Evolutionary conservation across 176 grass and related monocot species (phyloP), one percentile per base, ranked within the genome.

Genomic region (Carex littledalei): DNA sequence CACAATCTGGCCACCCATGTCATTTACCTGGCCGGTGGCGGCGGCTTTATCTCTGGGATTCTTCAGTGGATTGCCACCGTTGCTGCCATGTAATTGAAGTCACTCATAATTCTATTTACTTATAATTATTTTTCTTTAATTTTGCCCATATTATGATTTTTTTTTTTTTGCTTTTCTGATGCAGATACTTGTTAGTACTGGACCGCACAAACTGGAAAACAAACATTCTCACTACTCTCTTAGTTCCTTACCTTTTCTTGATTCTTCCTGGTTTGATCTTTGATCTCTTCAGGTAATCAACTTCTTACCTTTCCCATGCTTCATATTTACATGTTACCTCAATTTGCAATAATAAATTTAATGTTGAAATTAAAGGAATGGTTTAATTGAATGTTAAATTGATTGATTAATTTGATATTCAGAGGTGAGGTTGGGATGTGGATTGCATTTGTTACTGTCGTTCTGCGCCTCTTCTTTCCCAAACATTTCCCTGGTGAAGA

Each of bases 151-250:
- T 29, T 29, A 29, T 29, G 29, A 29, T 4, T 56, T 73, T 54
- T 91, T 37, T 24, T 85, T 80, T 41, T 75, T 1, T 56, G 64
- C 29, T 91, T 37, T 85, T 80, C 45, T 43, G 1, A 32, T 88
- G 80, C 86, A 98, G 95, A 81, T 98, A 90, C 86, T 86, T 94
- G 61, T 84, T 98, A 73, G 73, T 98, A 78, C 80, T 98, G 67
- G 95, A 98, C 84, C 91, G 91, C 59, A 98, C 95, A 32, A 93
- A 98, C 80, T 98, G 93, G 95, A 98, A 79, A 88, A 98, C 92
- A 66, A 98, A 94, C 66, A 98, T 98, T 86, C 81, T 94, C 85
- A 93, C 95, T 12, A 83, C 74, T 24, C 95, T 98, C 67, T 82
- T 98, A 45, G 63, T 98, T 79, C 95, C 95, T 65, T 98, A 98